Base-by-base conservation (phyloP, 176 grass and related monocot genomes). In the Puya raimondii region DNA sequence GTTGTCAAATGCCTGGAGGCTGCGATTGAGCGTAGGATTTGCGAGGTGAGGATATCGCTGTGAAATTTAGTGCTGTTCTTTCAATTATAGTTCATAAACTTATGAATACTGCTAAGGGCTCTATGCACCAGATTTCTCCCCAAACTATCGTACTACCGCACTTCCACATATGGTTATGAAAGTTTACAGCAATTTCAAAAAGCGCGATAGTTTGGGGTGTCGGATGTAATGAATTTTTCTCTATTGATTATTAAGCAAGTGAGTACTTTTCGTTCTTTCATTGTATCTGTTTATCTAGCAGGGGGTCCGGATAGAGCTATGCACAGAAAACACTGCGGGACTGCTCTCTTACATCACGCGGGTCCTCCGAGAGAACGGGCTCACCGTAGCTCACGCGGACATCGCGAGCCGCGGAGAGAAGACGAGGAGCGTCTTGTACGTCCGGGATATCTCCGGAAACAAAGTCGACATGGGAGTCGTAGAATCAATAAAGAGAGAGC, bases 1-100 rank as follows among this genome's bases (percentile, higher is more conserved):
- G 63, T 80, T 73, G 53, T 82, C 22, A 87, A 87, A 83, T 82
- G 76, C 26, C 76, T 87, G 68, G 80, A 83, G 64, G 80, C 85
- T 73, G 80, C 80, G 49, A 82, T 87, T 21, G 85, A 83, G 47
- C 76, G 85, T 74, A 75, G 85, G 65, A 74, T 82, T 67, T 87
- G 80, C 56, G 80, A 83, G 72, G 80, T 83, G 26, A 80, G 50
- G 22, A 17, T 52, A 7, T 23, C 11, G 51, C 16, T 50, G 9
- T 74, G 23, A 8, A 50, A 6, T 59, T 23, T 12, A 12, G 23
- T 66, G 2, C 48, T 65, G 56, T 61, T 61, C 15, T 66, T 25
- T 42, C 33, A 5, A 42, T 42, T 42, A 7, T 42, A 42, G 33
- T 42, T 42, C 33, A 42, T 42, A 7, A 42, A 42, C 33, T 42